Conservation (phyloP, 352 stramenopile genomes). For the Peronosclerospora sorghi region DNA sequence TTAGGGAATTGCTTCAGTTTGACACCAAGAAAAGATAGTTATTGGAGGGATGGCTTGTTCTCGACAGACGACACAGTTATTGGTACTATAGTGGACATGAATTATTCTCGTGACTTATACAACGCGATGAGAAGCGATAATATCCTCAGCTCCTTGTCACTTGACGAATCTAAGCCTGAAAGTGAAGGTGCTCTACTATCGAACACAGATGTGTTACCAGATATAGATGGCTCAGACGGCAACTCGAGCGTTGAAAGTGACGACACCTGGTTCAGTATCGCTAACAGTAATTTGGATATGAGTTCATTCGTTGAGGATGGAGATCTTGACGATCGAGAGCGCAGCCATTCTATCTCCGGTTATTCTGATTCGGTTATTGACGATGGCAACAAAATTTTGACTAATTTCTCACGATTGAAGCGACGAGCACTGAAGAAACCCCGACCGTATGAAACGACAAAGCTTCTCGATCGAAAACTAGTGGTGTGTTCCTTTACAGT, state of each 20-base stretch:
- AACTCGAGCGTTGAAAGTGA: constrained; percentile 74
- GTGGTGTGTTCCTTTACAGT: constrained; percentile 78
- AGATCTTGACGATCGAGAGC: constrained; percentile 8
- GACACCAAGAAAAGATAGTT: constrained; percentile 18
- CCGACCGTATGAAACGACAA: constrained; percentile 21
- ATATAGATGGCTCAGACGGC: constrained; percentile 34
- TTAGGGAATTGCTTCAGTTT: constrained; percentile 52
- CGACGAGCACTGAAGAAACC: constrained; percentile 17
- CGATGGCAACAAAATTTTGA: constrained; percentile 2
- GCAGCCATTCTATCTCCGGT: constrained; percentile 11
- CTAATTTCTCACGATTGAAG: constrained; percentile 8
- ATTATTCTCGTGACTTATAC: constrained; percentile 10
- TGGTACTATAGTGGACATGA: constrained; percentile 2
- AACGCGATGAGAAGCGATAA: constrained; percentile 22
- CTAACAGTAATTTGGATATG: constrained; percentile 48
- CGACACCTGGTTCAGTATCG: constrained; percentile 85
- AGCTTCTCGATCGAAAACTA: constrained; percentile 57
- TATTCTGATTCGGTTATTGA: constrained; percentile 3
- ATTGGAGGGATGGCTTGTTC: constrained; percentile 9
- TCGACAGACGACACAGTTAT: constrained; percentile 5
- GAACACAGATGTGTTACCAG: constrained; percentile 8
- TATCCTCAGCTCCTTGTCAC: constrained; percentile 36
- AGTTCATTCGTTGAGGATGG: constrained; percentile 10
- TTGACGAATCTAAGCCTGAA: constrained; percentile 45
- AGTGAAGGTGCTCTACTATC: constrained; percentile 11